phyloP scores from a whole-genome alignment of 768 basidiomycete genomes.

The Brasilioporus rufonigricans region DNA sequence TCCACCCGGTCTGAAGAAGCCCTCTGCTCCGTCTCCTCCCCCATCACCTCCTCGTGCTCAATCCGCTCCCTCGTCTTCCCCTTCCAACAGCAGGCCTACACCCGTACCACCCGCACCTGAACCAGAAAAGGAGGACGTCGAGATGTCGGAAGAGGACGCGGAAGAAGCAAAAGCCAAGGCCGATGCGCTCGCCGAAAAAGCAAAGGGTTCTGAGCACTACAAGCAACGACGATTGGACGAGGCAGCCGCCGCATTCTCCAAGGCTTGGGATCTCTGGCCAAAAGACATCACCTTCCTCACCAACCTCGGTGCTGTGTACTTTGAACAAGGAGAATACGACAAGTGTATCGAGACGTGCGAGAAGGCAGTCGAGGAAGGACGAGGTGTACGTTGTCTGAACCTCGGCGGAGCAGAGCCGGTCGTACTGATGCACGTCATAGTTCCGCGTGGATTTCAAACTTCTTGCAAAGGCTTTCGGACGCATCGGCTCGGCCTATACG shows the following conservation, averaged over 20 bases:
- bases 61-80: constrained; percentile 39
- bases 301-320: constrained; percentile 87
- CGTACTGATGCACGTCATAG: constrained; percentile 33
- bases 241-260: constrained; percentile 72
- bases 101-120: constrained; percentile 39
- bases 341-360: constrained; percentile 89
- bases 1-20: constrained; percentile 53
- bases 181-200: constrained; percentile 78
- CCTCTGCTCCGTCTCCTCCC: constrained; percentile 21
- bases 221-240: constrained; percentile 80
- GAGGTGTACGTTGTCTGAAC: constrained; percentile 49
- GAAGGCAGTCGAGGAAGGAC: constrained; percentile 95
- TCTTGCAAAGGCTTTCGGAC: constrained; percentile 90
- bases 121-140: constrained; percentile 55
- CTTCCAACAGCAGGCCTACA: constrained; percentile 40
- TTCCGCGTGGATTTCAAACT: constrained; percentile 93
- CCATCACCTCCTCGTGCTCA: constrained; percentile 28
- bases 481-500: constrained; percentile 81
- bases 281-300: constrained; percentile 94
- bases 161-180: constrained; percentile 74
- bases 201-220: constrained; percentile 76
- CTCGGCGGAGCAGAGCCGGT: not conserved
- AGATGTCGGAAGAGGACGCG: constrained; percentile 62
- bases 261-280: constrained; percentile 92
- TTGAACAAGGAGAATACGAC: constrained; percentile 91